Evolutionary conservation across 768 basidiomycete species (phyloP).

Genomic region (Amanita thiersii): DNA sequence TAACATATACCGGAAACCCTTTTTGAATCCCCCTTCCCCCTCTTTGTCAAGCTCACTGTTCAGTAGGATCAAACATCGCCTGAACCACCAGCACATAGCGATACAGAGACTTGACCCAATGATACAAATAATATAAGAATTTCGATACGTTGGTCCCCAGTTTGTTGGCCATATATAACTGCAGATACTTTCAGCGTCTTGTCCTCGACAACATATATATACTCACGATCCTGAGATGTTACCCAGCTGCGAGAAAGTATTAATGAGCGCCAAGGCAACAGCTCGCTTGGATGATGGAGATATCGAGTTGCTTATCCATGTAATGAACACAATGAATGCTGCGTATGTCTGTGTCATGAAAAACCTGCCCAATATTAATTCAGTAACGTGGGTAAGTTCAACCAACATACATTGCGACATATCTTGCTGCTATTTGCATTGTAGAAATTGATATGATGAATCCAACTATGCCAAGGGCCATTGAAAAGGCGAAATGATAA

Average conservation of each 20-base stretch:
- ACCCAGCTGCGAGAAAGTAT: constrained; percentile 76
- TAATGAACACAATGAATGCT: constrained; percentile 54
- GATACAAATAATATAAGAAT: no score
- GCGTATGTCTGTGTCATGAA: constrained; percentile 71
- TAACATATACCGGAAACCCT: no score
- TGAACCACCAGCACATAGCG: no score
- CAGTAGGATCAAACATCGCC: no score
- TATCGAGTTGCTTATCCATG: constrained; percentile 46
- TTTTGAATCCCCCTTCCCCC: no score
- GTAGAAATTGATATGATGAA: constrained; percentile 68
- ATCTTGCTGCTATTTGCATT: constrained; percentile 60
- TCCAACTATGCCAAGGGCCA: constrained; percentile 59
- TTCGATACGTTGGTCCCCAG: no score
- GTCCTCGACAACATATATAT: not conserved
- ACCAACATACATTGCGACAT: constrained; percentile 57
- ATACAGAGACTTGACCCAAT: no score
- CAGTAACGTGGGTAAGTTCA: not conserved
- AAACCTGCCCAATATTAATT: constrained; percentile 32
- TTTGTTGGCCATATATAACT: constrained; percentile 66
- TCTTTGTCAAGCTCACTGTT: no score
- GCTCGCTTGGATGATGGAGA: constrained; percentile 78
- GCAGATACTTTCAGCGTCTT: constrained; percentile 7
- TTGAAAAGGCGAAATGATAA: constrained; percentile 53
- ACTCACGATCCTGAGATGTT: constrained; percentile 79
- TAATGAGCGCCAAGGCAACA: constrained; percentile 72